Percentiles rank a stretch among this genome's conserved stretches.
These are phyloP conservation scores for Gamsiella multidivaricata DNA, from an alignment of 192 early-diverging fungal genomes.

Conservation along the genomic window DNA sequence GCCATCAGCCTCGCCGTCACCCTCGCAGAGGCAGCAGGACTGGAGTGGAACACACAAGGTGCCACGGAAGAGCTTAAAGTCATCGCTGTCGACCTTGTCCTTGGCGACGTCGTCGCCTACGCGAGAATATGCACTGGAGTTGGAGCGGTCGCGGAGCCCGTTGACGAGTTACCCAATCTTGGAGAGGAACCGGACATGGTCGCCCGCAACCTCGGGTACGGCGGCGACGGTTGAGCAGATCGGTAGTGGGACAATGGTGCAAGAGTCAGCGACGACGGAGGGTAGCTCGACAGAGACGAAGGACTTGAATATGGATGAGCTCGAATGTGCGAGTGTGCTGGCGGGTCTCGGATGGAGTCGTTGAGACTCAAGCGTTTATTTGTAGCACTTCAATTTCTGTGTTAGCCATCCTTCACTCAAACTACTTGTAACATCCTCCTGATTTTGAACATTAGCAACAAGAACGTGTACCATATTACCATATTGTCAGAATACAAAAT, in stretches of 20 bases:
- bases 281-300: neutral
- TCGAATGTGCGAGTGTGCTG: constrained; percentile 46
- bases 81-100: constrained; percentile 24
- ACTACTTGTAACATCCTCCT: neutral
- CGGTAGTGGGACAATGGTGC: too few species aligned
- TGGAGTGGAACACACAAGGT: constrained; percentile 5
- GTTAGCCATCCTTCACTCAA: neutral
- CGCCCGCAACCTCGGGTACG: neutral
- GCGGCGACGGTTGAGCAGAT: too few species aligned
- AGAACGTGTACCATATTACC: constrained; percentile 37
- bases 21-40: neutral
- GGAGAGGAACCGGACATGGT: constrained; percentile 27
- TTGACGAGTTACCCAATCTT: constrained; percentile 15
- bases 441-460: neutral
- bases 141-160: constrained; percentile 16
- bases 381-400: neutral
- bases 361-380: neutral
- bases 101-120: constrained; percentile 27
- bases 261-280: neutral
- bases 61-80: constrained; percentile 14
- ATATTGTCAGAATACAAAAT: constrained; percentile 24
- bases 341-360: constrained; percentile 49
- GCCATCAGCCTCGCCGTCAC: neutral
- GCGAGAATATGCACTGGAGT: constrained; percentile 21
- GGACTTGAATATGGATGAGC: constrained; percentile 45